A percentile compares a stretch with the other conserved stretches of the same genome.
phyloP scores from a whole-genome alignment of 208 protist species.

The Acanthamoeba royreba region DNA sequence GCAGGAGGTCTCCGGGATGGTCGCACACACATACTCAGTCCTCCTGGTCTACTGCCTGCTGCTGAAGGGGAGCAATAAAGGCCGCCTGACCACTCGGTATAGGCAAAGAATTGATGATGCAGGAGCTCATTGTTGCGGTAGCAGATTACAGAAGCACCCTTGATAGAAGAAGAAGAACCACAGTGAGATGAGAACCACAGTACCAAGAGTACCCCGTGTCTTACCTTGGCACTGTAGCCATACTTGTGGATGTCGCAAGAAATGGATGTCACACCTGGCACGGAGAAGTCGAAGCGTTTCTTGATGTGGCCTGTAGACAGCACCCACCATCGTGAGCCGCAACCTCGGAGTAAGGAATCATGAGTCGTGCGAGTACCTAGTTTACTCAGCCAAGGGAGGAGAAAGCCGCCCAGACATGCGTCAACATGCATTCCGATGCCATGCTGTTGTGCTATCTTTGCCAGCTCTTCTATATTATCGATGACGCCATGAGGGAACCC shows the following conservation, averaged over 20 bases:
- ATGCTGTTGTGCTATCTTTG: slow-evolving; percentile 82
- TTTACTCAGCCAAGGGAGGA: slow-evolving; percentile 88
- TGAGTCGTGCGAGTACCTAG: neutral
- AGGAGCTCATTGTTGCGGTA: slow-evolving; percentile 86
- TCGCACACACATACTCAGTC: neutral
- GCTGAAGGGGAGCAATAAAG: slow-evolving; percentile 94
- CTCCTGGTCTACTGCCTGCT: slow-evolving; percentile 86
- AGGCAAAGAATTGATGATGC: slow-evolving; percentile 90
- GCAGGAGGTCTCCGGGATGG: neutral
- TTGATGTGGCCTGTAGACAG: neutral
- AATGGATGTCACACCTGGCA: slow-evolving; percentile 93
- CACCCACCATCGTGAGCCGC: neutral
- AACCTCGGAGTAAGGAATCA: neutral
- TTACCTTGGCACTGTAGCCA: slow-evolving; percentile 94
- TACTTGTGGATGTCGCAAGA: slow-evolving; percentile 98
- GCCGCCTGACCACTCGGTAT: slow-evolving; percentile 93
- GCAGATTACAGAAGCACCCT: slow-evolving; percentile 83
- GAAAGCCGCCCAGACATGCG: slow-evolving; percentile 94
- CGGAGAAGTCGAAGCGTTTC: slow-evolving; percentile 88
- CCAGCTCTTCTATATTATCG: slow-evolving; percentile 76
- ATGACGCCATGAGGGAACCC: slow-evolving; percentile 92
- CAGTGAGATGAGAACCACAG: neutral
- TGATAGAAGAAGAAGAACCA: neutral
- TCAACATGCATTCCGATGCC: slow-evolving; percentile 94
- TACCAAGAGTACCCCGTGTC: neutral